Percentiles rank a stretch among this genome's conserved stretches.
phyloP scores from a whole-genome alignment of 2,329 filamentous ascomycete genomes.

The Alternaria arborescens region DNA sequence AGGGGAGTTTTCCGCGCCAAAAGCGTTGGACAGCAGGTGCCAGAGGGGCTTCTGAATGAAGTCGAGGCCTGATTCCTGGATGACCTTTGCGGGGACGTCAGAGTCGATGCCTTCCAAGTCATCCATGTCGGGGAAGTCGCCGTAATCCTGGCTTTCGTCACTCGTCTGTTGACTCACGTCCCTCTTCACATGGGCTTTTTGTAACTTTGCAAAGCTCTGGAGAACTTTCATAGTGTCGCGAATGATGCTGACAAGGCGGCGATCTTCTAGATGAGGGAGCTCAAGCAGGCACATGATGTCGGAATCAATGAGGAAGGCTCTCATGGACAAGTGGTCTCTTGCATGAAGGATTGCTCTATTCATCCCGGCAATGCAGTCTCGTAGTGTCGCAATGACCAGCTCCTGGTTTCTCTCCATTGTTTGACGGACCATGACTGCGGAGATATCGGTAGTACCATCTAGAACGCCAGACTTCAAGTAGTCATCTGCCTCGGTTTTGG shows the following conservation, averaged over 20 bases:
- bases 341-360: constrained; percentile 57
- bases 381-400: constrained; percentile 64
- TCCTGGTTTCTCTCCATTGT: constrained; percentile 66
- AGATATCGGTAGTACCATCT: constrained; percentile 51
- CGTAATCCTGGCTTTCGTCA: constrained; percentile 72
- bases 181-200: constrained; percentile 24
- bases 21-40: constrained; percentile 67
- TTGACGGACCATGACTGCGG: constrained; percentile 58
- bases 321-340: constrained; percentile 52
- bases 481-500: constrained; percentile 66
- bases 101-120: constrained; percentile 51
- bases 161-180: constrained; percentile 49
- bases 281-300: constrained; percentile 59
- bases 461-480: constrained; percentile 54
- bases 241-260: constrained; percentile 57
- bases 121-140: constrained; percentile 65
- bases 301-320: constrained; percentile 54
- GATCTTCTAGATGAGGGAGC: constrained; percentile 61
- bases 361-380: constrained; percentile 62
- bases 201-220: constrained; percentile 48
- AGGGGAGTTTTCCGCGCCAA: constrained; percentile 64
- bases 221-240: constrained; percentile 61
- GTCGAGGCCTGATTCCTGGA: constrained; percentile 39
- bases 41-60: constrained; percentile 60
- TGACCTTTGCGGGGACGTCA: background rate